Evolutionary conservation across 441 rosid genomes (phyloP).

Genomic region (Gossypium lobatum): DNA sequence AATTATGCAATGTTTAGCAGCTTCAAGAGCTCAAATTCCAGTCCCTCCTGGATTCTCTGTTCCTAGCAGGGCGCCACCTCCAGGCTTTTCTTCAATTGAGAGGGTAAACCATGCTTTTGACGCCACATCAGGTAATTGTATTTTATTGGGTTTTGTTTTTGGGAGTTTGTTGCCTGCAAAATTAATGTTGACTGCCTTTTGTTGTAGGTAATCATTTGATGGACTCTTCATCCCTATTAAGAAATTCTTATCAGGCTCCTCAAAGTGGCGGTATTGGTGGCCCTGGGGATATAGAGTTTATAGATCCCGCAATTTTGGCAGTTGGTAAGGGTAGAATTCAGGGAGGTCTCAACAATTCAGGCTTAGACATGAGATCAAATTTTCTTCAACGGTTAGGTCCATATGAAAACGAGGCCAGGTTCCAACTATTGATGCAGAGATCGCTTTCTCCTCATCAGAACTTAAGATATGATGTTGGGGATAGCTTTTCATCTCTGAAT

Average conservation of each 20-base stretch:
- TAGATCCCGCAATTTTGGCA: constrained; percentile 95
- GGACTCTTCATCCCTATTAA: constrained; percentile 42
- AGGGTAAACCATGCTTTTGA: constrained; percentile 59
- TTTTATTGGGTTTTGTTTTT: not conserved
- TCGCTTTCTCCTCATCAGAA: constrained; percentile 55
- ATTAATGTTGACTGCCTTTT: constrained; percentile 6
- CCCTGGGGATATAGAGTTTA: constrained; percentile 64
- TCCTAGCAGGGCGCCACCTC: constrained; percentile 90
- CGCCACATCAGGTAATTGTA: constrained; percentile 38
- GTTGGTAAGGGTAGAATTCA: constrained; percentile 85
- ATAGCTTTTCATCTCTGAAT: constrained; percentile 38
- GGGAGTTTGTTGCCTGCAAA: not conserved
- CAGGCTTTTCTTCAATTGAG: constrained; percentile 80
- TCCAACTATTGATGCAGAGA: constrained; percentile 62
- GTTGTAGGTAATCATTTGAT: constrained; percentile 47
- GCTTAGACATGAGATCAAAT: constrained; percentile 53
- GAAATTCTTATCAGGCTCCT: constrained; percentile 52
- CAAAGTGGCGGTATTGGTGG: constrained; percentile 36
- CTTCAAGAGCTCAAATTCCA: constrained; percentile 69
- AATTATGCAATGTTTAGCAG: constrained; percentile 25
- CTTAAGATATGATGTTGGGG: constrained; percentile 51
- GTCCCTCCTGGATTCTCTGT: constrained; percentile 93
- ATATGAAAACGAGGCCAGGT: constrained; percentile 64
- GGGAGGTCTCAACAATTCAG: constrained; percentile 48
- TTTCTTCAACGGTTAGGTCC: constrained; percentile 44